phyloP scores from a whole-genome alignment of 495 filamentous ascomycete genomes.

The Xylaria bambusicola region DNA sequence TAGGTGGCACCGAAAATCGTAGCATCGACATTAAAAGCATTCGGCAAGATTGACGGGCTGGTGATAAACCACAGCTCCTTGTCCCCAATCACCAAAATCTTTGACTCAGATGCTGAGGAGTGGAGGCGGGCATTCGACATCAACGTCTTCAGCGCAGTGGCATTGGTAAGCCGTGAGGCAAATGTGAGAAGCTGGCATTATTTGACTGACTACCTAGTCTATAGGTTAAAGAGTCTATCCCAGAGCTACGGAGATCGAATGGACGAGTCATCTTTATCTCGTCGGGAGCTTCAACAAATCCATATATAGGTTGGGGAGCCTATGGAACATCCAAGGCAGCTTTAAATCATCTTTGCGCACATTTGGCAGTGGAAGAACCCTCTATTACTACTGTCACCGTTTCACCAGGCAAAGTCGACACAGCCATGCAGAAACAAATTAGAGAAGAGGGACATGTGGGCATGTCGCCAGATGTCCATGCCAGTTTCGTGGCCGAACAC shows the following conservation, averaged over 20 bases:
- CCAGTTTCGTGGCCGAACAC: slow-evolving; percentile 66
- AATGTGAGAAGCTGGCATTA: not conserved
- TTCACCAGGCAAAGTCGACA: slow-evolving; percentile 85
- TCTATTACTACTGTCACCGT: slow-evolving; percentile 69
- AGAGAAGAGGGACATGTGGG: slow-evolving; percentile 65
- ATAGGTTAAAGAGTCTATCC: slow-evolving; percentile 73
- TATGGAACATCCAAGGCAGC: slow-evolving; percentile 91
- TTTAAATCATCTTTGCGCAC: slow-evolving; percentile 76
- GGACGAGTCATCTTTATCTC: slow-evolving; percentile 75
- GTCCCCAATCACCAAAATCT: slow-evolving; percentile 73
- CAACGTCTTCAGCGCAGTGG: slow-evolving; percentile 80
- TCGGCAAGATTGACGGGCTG: slow-evolving; percentile 75
- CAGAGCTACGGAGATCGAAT: slow-evolving; percentile 66
- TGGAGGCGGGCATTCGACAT: slow-evolving; percentile 79
- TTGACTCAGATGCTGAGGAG: slow-evolving; percentile 61
- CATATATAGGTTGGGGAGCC: slow-evolving; percentile 71
- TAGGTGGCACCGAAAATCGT: slow-evolving; percentile 63
- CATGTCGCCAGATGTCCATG: slow-evolving; percentile 66
- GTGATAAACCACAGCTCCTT: slow-evolving; percentile 88
- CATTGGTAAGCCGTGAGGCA: slow-evolving; percentile 59
- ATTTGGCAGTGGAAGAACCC: slow-evolving; percentile 77
- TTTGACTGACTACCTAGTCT: slow-evolving; percentile 20
- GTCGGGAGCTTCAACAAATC: slow-evolving; percentile 68
- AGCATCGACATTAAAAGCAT: slow-evolving; percentile 62
- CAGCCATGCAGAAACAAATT: slow-evolving; percentile 87